Base-by-base conservation (phyloP, 2,329 filamentous ascomycete genomes). In the Chaetomiaceae sp. region DNA sequence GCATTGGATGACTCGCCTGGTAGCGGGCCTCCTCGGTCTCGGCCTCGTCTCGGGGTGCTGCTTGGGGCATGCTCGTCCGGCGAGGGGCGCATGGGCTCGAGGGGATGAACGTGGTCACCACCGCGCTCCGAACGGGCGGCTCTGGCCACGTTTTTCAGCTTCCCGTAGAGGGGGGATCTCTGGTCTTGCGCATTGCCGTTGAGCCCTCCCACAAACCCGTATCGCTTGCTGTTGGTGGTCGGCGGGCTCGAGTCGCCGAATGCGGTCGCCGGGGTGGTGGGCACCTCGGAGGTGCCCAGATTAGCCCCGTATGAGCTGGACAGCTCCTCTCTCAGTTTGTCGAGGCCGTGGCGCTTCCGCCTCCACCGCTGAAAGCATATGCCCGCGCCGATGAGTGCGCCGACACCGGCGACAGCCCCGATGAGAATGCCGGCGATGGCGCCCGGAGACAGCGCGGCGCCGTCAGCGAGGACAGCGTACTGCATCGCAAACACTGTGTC, bases 401-500 rank as follows among this genome's bases (percentile, higher is more conserved):
- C 38, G 20, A 27, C 47, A 9, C 17, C 4, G 1, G 31, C 20
- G 20, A 22, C 23, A 14, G 8, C 17, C 19, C 49, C 56, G 20
- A 58, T 19, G 20, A 38, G 22, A 20, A 49, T 46, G 25, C 56
- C 56, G 12, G 53, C 56, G 19, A 40, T 25, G 9, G 2, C 34
- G n/a, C 42, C 49, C 4, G 34, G 23, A 7, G 42, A 46, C 2
- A 40, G n/a, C 5, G 3, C 1, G 2, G 23, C 6, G 0, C 34
- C 27, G 17, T 25, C 25, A 19, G 12, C 14, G 5, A 7, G 17
- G 33, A 60, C 39, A 20, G 59, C 46, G 37, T 56, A 61, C 19
- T 54, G 51, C 55, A 57, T 54, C 7, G 61, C 59, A 33, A 57
- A 61, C 2, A 63, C 54, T 6, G 50, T 43, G 31, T 31, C 50